phyloP scores from a whole-genome alignment of 768 basidiomycete species.

The Termitomyces sp. region DNA sequence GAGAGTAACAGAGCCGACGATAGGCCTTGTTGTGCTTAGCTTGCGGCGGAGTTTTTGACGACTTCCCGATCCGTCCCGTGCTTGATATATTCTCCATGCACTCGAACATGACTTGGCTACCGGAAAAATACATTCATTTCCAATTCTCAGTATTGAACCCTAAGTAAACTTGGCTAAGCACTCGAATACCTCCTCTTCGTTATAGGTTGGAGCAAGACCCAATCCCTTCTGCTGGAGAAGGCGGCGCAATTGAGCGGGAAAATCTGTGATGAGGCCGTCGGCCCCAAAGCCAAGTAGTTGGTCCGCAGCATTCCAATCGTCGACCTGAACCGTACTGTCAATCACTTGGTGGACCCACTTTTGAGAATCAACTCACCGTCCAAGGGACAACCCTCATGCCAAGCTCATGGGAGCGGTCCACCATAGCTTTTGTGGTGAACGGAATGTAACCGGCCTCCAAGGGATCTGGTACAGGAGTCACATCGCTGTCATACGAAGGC shows the following conservation, averaged over 20 bases:
- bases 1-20: conserved; percentile 19
- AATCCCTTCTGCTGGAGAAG: conserved; percentile 51
- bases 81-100: too few species aligned
- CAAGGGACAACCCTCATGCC: conserved; percentile 67
- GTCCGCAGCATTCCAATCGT: conserved; percentile 58
- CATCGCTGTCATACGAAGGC: conserved; percentile 42
- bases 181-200: conserved; percentile 53
- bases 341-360: background rate
- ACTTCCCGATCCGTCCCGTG: conserved; percentile 42
- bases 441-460: conserved; percentile 39
- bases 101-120: too few species aligned
- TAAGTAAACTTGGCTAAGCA: conserved; percentile 40
- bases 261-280: conserved; percentile 81
- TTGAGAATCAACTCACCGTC: conserved; percentile 46
- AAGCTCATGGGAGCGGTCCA: conserved; percentile 59
- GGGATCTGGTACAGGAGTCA: conserved; percentile 39
- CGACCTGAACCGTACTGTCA: conserved; percentile 38
- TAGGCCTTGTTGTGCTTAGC: conserved; percentile 21
- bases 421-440: conserved; percentile 68
- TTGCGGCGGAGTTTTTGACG: conserved; percentile 29
- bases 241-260: conserved; percentile 55
- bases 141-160: background rate
- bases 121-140: background rate
- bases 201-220: conserved; percentile 51
- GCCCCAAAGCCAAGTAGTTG: conserved; percentile 56